phyloP scores from a whole-genome alignment of 371 early-diverging fungal species.

The Apophysomyces trapeziformis region DNA sequence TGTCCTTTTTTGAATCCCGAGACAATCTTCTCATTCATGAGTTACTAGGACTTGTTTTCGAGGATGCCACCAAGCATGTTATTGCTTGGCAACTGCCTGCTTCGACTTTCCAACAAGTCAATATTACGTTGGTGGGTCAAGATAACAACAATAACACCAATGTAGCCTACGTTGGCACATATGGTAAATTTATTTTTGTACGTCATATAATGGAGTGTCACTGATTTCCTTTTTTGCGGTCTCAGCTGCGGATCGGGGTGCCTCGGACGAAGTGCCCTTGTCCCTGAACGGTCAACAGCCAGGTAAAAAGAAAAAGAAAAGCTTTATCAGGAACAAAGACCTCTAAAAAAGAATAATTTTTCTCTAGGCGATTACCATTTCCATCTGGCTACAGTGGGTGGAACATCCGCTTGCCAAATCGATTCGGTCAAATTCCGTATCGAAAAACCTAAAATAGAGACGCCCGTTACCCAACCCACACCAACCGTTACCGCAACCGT shows the following conservation, averaged over 20 bases:
- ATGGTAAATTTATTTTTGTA: slow-evolving; percentile 30
- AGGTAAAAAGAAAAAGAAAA: slow-evolving; percentile 17
- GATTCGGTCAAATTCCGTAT: slow-evolving; percentile 34
- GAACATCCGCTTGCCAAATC: slow-evolving; percentile 23
- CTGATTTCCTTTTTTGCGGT: slow-evolving; percentile 12
- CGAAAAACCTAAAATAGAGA: slow-evolving; percentile 5
- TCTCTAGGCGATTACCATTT: slow-evolving; percentile 33
- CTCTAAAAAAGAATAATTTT: too few relatives aligned
- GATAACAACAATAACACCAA: slow-evolving; percentile 16
- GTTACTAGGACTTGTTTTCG: slow-evolving; percentile 36
- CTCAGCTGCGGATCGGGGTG: slow-evolving; percentile 35
- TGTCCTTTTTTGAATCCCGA: slow-evolving; percentile 4
- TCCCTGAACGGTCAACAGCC: slow-evolving; percentile 26
- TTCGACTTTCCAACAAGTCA: slow-evolving; percentile 28
- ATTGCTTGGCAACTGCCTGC: slow-evolving; percentile 42
- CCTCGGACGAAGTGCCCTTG: slow-evolving; percentile 37
- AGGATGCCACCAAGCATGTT: slow-evolving; percentile 39
- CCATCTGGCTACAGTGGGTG: slow-evolving; percentile 26
- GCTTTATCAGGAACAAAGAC: too few relatives aligned
- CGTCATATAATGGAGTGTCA: background rate
- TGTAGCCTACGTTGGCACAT: slow-evolving; percentile 29
- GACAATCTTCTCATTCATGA: background rate
- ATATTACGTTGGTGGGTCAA: slow-evolving; percentile 35
- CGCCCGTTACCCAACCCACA: background rate
- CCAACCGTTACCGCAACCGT: background rate